A percentile compares a stretch with the other conserved stretches of the same genome.
These are phyloP conservation scores for Niebla homalea DNA, from an alignment of 495 filamentous ascomycete genomes.

Conservation along the genomic window DNA sequence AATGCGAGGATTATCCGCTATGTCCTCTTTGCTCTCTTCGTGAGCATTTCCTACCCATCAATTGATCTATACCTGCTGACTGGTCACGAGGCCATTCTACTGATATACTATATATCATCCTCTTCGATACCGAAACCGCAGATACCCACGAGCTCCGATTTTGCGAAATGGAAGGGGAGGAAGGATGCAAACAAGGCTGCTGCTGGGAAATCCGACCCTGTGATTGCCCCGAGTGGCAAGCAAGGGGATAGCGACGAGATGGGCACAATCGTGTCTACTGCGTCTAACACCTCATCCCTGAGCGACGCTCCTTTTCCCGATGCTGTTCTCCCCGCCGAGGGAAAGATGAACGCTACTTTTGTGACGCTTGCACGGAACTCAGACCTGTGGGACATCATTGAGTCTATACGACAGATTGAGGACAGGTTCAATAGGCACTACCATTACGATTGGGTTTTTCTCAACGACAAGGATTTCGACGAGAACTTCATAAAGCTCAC, in stretches of 20 bases:
- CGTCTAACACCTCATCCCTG: not conserved
- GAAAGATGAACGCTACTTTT: constrained; percentile 89
- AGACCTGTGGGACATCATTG: constrained; percentile 92
- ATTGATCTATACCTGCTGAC: not conserved
- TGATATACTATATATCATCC: constrained; percentile 70
- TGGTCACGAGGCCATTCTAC: constrained; percentile 45
- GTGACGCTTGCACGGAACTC: constrained; percentile 86
- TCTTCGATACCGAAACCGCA: constrained; percentile 39
- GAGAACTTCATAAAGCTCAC: constrained; percentile 87
- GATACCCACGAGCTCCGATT: constrained; percentile 10
- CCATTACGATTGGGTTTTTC: constrained; percentile 98
- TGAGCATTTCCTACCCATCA: constrained; percentile 31
- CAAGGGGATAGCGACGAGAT: too few relatives aligned
- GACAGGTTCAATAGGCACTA: constrained; percentile 93
- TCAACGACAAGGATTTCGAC: constrained; percentile 91
- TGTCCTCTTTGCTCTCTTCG: constrained; percentile 74
- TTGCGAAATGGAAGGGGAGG: constrained; percentile 16
- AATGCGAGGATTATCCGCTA: constrained; percentile 70
- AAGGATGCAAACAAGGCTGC: constrained; percentile 8
- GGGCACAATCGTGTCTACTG: not conserved
- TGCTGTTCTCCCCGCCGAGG: constrained; percentile 37
- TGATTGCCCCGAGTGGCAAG: too few relatives aligned
- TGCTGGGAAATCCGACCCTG: not conserved
- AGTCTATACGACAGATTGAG: constrained; percentile 87
- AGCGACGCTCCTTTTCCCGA: constrained; percentile 10